phyloP scores from a whole-genome alignment of 768 basidiomycete genomes.

The Mycena latifolia region DNA sequence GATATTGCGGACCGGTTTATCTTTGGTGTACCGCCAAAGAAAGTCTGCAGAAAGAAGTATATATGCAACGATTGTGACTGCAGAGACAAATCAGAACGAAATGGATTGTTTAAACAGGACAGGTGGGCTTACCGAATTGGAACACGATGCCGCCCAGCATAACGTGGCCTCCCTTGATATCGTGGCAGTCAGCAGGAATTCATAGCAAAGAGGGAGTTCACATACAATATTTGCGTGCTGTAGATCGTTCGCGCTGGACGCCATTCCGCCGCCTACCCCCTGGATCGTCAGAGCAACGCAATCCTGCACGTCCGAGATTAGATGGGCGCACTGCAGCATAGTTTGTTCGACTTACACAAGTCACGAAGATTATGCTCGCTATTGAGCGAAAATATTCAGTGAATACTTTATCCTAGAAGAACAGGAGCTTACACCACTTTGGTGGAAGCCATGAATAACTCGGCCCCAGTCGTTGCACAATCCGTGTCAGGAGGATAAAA shows the following conservation, averaged over 20 bases:
- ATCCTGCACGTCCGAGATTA: not conserved
- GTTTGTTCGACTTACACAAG: no score
- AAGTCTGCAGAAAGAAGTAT: not conserved
- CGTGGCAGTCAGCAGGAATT: not conserved
- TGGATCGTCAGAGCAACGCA: not conserved
- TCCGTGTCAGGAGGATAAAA: slow-evolving; percentile 63
- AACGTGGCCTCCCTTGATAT: slow-evolving; percentile 2
- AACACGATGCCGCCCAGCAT: slow-evolving; percentile 33
- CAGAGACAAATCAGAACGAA: not conserved
- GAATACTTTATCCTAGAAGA: no score
- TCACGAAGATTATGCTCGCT: not conserved
- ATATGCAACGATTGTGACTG: not conserved
- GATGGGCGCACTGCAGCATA: no score
- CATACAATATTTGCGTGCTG: not conserved
- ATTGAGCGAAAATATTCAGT: no score
- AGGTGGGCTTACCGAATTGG: slow-evolving; percentile 7
- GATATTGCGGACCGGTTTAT: not conserved
- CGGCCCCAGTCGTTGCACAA: slow-evolving; percentile 58
- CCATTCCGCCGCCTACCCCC: not conserved
- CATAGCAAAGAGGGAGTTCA: not conserved
- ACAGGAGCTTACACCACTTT: slow-evolving; percentile 53
- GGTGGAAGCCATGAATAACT: slow-evolving; percentile 62
- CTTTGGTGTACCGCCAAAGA: not conserved
- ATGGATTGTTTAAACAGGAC: not conserved
- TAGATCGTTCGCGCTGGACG: not conserved